Evolutionary conservation across 352 stramenopile species (phyloP).

Genomic region (Pythium periplocum): DNA sequence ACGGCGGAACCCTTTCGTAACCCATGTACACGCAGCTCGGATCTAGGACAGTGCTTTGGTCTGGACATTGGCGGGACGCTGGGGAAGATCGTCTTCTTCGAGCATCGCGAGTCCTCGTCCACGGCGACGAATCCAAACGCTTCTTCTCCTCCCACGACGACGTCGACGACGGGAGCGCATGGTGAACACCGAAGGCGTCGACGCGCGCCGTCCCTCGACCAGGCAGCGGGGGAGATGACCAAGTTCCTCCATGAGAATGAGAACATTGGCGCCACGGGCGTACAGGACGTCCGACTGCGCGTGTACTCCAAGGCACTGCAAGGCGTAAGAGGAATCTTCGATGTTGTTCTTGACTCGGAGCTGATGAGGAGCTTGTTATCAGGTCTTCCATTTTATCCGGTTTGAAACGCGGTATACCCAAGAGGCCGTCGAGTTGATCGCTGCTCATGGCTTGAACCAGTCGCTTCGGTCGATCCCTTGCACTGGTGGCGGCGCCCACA

Average conservation of each 20-base stretch:
- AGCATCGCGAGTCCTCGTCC: constrained; percentile 44
- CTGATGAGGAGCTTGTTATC: too few species aligned
- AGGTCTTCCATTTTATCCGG: constrained; percentile 95
- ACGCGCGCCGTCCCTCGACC: constrained; percentile 69
- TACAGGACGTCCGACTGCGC: constrained; percentile 86
- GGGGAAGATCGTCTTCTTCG: constrained; percentile 95
- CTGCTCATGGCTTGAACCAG: constrained; percentile 73
- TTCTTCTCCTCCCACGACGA: background rate
- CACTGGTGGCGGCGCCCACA: constrained; percentile 79
- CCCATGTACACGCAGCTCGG: constrained; percentile 38
- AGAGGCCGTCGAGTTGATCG: constrained; percentile 75
- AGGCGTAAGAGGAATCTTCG: constrained; percentile 36
- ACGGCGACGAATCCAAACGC: background rate
- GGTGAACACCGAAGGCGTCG: constrained; percentile 44
- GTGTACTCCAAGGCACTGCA: constrained; percentile 86
- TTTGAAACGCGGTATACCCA: constrained; percentile 76
- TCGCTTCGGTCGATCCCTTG: constrained; percentile 72
- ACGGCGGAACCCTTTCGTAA: background rate
- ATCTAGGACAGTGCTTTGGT: constrained; percentile 80
- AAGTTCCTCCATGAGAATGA: constrained; percentile 81
- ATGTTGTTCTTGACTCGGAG: too few species aligned
- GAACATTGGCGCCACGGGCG: constrained; percentile 70
- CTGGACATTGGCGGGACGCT: constrained; percentile 89
- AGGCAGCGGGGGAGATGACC: constrained; percentile 79
- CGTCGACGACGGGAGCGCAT: constrained; percentile 3